These are phyloP conservation scores for Skeletonema potamos DNA, from an alignment of 108 stramenopile genomes.

Conservation along the genomic window DNA sequence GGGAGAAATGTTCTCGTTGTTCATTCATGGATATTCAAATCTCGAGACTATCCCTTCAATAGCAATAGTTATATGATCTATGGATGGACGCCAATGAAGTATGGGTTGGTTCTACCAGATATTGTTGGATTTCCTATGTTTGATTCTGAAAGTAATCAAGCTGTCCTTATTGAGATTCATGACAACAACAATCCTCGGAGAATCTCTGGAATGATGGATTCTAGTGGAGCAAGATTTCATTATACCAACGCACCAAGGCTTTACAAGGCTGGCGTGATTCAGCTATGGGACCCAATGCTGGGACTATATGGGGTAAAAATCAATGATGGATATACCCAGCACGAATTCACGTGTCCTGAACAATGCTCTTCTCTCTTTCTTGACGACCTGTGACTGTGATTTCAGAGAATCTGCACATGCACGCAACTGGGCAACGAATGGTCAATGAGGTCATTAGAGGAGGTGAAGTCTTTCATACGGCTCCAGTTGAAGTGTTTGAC, in stretches of 20 bases:
- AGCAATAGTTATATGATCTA: no score
- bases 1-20: no score
- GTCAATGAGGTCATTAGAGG: constrained; percentile 49
- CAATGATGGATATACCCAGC: constrained; percentile 26
- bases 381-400: constrained; percentile 44
- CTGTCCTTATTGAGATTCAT: constrained; percentile 31
- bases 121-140: constrained; percentile 51
- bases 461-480: constrained; percentile 46
- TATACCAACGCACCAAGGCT: constrained; percentile 36
- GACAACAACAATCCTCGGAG: constrained; percentile 54
- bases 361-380: constrained; percentile 31
- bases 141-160: constrained; percentile 28
- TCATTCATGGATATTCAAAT: no score
- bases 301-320: constrained; percentile 23
- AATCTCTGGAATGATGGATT: constrained; percentile 35
- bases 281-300: constrained; percentile 47
- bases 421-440: constrained; percentile 46
- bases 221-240: constrained; percentile 56
- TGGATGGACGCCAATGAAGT: constrained; percentile 57
- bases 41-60: no score
- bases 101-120: constrained; percentile 31
- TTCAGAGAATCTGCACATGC: constrained; percentile 61
- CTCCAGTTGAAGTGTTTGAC: constrained; percentile 43
- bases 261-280: constrained; percentile 44
- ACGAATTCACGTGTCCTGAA: constrained; percentile 50